A percentile compares a stretch with the other conserved stretches of the same genome.
Evolutionary conservation across 495 filamentous ascomycete genomes (phyloP).

Genomic region (Penicillium paxilli): DNA sequence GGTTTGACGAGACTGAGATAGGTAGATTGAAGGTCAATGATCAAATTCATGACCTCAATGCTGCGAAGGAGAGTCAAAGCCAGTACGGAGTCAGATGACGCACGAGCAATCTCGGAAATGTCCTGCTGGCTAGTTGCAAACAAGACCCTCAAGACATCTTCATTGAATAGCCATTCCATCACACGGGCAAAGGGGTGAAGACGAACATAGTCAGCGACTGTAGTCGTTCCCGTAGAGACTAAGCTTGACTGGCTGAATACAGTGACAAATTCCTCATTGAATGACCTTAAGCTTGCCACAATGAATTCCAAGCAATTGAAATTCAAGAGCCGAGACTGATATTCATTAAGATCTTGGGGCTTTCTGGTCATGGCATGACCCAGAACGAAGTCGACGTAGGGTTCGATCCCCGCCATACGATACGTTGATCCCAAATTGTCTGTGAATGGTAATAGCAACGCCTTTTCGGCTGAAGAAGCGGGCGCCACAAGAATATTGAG

Average conservation of each 20-base stretch:
- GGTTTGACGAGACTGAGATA: slow-evolving; percentile 86
- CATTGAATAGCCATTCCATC: slow-evolving; percentile 97
- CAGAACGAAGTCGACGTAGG: slow-evolving; percentile 86
- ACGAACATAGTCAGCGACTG: slow-evolving; percentile 72
- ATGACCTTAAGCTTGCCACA: slow-evolving; percentile 68
- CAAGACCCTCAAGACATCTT: slow-evolving; percentile 76
- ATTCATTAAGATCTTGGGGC: slow-evolving; percentile 54
- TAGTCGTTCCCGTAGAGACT: slow-evolving; percentile 66
- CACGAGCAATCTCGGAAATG: slow-evolving; percentile 61
- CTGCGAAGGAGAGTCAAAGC: slow-evolving; percentile 70
- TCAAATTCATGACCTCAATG: slow-evolving; percentile 76
- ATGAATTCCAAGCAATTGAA: slow-evolving; percentile 80
- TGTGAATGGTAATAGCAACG: slow-evolving; percentile 78
- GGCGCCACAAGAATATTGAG: slow-evolving; percentile 68
- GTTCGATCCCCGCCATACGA: slow-evolving; percentile 84
- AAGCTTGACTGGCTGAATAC: slow-evolving; percentile 74
- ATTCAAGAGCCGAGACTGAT: slow-evolving; percentile 68
- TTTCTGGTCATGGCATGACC: slow-evolving; percentile 68
- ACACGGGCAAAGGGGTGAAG: slow-evolving; percentile 90
- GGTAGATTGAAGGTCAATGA: slow-evolving; percentile 84
- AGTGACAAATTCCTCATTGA: slow-evolving; percentile 89
- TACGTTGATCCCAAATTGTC: slow-evolving; percentile 78
- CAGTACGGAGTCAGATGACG: slow-evolving; percentile 69
- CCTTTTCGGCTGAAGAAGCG: slow-evolving; percentile 40
- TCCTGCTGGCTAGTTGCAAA: slow-evolving; percentile 77